These are phyloP conservation scores for Aegilops bicornis DNA, from an alignment of 176 grass and related monocot species.

Conservation along the genomic window DNA sequence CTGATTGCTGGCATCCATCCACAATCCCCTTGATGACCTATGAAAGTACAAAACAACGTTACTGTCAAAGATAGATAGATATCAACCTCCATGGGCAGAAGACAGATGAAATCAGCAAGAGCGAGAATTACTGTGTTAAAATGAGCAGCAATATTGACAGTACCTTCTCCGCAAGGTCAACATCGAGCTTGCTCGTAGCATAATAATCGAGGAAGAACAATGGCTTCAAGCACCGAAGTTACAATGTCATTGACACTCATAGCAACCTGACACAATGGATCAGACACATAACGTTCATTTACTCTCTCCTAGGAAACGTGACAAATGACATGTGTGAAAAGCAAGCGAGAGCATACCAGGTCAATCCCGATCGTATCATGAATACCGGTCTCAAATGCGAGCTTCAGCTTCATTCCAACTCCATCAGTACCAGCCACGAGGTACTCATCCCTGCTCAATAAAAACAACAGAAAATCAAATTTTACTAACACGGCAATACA, in stretches of 20 bases:
- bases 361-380: slow-evolving; percentile 97
- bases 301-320: not conserved
- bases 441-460: slow-evolving; percentile 62
- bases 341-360: slow-evolving; percentile 47
- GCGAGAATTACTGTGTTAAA: not conserved
- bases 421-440: slow-evolving; percentile 89
- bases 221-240: slow-evolving; percentile 85
- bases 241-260: slow-evolving; percentile 99
- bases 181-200: slow-evolving; percentile 82
- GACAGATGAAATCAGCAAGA: not conserved
- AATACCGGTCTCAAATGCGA: slow-evolving; percentile 94
- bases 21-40: slow-evolving; percentile 96
- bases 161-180: slow-evolving; percentile 97
- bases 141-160: not conserved
- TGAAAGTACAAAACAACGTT: not conserved
- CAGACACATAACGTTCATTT: not conserved
- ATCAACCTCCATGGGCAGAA: not conserved
- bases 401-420: slow-evolving; percentile 93
- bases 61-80: not conserved
- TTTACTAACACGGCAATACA: not conserved
- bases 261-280: slow-evolving; percentile 55
- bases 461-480: not conserved
- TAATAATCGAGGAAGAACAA: slow-evolving; percentile 97
- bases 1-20: slow-evolving; percentile 78
- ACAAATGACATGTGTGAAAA: not conserved